phyloP scores from a whole-genome alignment of 306 rosid genomes.

The Cyamopsis tetragonoloba region DNA sequence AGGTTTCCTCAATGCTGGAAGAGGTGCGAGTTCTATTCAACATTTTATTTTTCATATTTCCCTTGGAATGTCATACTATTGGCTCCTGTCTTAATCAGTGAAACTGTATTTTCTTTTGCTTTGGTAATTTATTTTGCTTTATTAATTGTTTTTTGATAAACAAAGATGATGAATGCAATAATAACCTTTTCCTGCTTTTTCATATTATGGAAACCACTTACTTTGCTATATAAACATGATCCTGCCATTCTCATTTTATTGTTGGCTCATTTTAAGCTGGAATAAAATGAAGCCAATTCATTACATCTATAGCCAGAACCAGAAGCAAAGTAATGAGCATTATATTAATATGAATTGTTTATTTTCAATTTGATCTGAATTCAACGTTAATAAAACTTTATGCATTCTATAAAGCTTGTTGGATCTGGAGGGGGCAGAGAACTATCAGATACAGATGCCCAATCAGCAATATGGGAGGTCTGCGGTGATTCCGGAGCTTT shows the following conservation, averaged over 20 bases:
- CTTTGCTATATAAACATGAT: background rate
- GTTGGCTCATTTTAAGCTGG: background rate
- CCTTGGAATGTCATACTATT: background rate
- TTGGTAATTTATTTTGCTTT: background rate
- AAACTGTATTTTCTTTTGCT: background rate
- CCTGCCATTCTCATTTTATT: background rate
- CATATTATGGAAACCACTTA: background rate
- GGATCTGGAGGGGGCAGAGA: slow-evolving; percentile 58
- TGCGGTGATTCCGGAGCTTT: slow-evolving; percentile 94
- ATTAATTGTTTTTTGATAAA: background rate
- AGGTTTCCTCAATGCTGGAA: slow-evolving; percentile 79
- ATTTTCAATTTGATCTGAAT: background rate
- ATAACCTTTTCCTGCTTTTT: background rate
- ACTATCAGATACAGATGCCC: slow-evolving; percentile 75
- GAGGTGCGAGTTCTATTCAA: slow-evolving; percentile 53
- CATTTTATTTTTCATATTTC: background rate
- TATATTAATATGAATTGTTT: background rate
- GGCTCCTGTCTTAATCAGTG: background rate
- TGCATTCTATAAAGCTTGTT: slow-evolving; percentile 57
- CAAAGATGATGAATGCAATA: background rate
- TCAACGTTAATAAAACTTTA: slow-evolving; percentile 1
- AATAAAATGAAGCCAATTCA: background rate
- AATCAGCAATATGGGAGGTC: slow-evolving; percentile 89
- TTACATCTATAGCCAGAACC: background rate
- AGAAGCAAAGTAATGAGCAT: slow-evolving; percentile 8